phyloP scores from a whole-genome alignment of 2,329 filamentous ascomycete species.

The Aspergillus tanneri region DNA sequence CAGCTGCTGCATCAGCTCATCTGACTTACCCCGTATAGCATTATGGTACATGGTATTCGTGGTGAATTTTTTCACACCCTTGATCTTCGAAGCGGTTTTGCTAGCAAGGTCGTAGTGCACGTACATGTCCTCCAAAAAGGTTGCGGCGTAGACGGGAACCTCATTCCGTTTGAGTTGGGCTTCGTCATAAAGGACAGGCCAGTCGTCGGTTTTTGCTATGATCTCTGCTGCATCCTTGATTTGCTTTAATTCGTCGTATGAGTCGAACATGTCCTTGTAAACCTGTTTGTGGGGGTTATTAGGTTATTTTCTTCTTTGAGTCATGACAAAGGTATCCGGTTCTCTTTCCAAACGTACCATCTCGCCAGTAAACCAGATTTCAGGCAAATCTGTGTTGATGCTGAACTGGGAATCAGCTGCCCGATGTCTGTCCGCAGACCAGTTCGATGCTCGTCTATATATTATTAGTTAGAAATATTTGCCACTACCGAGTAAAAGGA shows the following conservation, averaged over 20 bases:
- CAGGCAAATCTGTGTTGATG: conserved; percentile 45
- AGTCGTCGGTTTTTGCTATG: conserved; percentile 66
- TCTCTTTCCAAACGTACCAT: conserved; percentile 65
- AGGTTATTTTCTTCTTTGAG: background rate
- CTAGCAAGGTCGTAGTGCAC: conserved; percentile 74
- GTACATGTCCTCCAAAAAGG: conserved; percentile 88
- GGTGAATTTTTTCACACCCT: conserved; percentile 74
- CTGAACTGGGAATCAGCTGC: conserved; percentile 48
- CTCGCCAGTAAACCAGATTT: conserved; percentile 82
- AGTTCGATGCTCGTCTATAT: conserved; percentile 61
- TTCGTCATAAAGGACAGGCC: conserved; percentile 75
- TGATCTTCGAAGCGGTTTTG: conserved; percentile 72
- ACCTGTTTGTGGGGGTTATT: conserved; percentile 50
- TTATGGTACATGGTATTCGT: conserved; percentile 89
- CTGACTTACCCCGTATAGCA: conserved; percentile 68
- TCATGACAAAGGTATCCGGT: too few relatives aligned
- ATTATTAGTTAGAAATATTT: conserved; percentile 3
- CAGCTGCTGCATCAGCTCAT: conserved; percentile 73
- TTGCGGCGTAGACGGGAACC: conserved; percentile 82
- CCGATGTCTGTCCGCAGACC: conserved; percentile 63
- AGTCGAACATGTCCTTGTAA: conserved; percentile 79
- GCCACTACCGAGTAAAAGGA: background rate
- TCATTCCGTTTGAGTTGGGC: conserved; percentile 71
- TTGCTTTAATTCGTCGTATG: conserved; percentile 70
- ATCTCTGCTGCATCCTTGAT: conserved; percentile 68